Conservation (phyloP, 805 yeast species). For the Pichia occidentalis region DNA sequence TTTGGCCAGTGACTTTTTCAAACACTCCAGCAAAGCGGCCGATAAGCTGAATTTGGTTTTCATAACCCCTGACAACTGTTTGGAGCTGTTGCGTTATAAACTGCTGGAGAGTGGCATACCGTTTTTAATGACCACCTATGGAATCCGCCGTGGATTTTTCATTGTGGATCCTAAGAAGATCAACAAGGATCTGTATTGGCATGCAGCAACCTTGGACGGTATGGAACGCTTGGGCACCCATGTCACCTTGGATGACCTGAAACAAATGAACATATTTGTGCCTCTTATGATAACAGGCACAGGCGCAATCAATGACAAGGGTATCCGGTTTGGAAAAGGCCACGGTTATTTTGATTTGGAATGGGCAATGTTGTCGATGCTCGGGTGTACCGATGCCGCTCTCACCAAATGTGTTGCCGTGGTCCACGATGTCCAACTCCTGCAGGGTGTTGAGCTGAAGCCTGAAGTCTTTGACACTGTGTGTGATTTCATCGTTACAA, state of each 20-base stretch:
- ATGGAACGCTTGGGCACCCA: constrained; percentile 24
- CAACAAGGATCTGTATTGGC: constrained; percentile 15
- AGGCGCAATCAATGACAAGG: constrained; percentile 28
- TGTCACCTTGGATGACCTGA: constrained; percentile 18
- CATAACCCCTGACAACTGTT: constrained; percentile 29
- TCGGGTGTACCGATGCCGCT: constrained; percentile 17
- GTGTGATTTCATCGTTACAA: constrained; percentile 27
- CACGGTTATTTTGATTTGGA: constrained; percentile 30
- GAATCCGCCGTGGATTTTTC: constrained; percentile 27
- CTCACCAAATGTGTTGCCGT: constrained; percentile 25
- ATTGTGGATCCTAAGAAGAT: constrained; percentile 22
- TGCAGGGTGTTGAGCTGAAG: constrained; percentile 20
- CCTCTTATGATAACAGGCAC: constrained; percentile 29
- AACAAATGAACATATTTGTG: constrained; percentile 14
- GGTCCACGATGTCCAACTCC: constrained; percentile 28
- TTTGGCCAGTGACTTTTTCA: constrained; percentile 5
- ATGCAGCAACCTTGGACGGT: constrained; percentile 28
- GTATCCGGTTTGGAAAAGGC: constrained; percentile 29
- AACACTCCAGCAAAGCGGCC: neutral
- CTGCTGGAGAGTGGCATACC: constrained; percentile 22
- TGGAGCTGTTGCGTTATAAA: constrained; percentile 24
- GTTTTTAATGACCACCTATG: constrained; percentile 28
- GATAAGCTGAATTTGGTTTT: constrained; percentile 16
- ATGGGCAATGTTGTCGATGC: constrained; percentile 28
- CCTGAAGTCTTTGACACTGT: constrained; percentile 30